Base-by-base conservation (phyloP, 176 grass and related monocot genomes). In the Cymbopogon citratus region DNA sequence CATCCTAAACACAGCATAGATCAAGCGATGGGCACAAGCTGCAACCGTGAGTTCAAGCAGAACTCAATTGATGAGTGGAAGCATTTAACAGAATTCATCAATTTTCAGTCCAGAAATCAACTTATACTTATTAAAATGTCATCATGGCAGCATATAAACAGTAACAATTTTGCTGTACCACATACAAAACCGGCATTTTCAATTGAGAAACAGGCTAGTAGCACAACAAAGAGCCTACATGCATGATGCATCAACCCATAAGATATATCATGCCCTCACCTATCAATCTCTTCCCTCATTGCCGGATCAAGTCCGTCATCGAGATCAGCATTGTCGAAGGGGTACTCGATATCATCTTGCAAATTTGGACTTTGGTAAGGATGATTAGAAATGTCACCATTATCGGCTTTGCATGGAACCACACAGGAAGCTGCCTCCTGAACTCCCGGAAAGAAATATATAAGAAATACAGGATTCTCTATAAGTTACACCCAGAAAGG, bases 291-390 rank as follows among this genome's bases (percentile, higher is more conserved):
- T 96, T 99, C 97, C 69, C 88, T 87, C 87, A 96, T 93, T 79
- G 89, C 93, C 83, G 97, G 97, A 91, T 99, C 97, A 69, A 99
- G 89, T 48, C 89, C 94, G 84, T 99, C 97, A 83, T 99, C 97
- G 54, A 82, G 74, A 21, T 99, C 89, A 81, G 65, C 89, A 6
- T 96, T 93, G 59, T 99, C 82, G 62, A 99, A 96, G 66, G 89
- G 87, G 71, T 95, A 88, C 80, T 93, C 90, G 72, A 73, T 75
- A 83, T 88, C 87, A 57, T 90, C 89, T 82, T 83, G 90, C 51
- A 73, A 63, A 74, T 89, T 54, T 78, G 77, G 83, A 82, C 78
- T 88, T 87, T 63, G 86, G 66, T 80, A 87, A 71, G 87, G 45
- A 77, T 74, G 79, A 48, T 85, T 83, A 89, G 95, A 93, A 75